Evolutionary conservation across 78 protist species (phyloP), one percentile per base, ranked within the genome.

Genomic region (Dictyostelium purpureum): DNA sequence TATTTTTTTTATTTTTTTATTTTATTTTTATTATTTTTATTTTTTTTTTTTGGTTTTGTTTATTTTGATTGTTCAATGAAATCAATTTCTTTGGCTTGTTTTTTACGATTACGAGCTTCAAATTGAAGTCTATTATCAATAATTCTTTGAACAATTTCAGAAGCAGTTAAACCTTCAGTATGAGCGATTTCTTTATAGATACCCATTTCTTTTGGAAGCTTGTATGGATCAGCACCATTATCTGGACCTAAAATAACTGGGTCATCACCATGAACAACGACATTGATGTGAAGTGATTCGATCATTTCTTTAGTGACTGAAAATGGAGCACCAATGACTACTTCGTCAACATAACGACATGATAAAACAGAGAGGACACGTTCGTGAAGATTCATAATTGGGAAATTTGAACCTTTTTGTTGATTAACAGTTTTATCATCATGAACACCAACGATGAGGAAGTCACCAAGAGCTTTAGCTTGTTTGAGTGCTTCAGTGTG

Each of bases 301-400:
- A 98, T 87, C 94, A 96, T 77, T 35, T 97, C 97, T 59, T 79
- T 40, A 35, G 95, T 71, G 47, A 97, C 71, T 35, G 7, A 10
- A 79, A 74, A 91, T 47, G 99, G 98, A 35, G 98, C 98, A 11
- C 97, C 98, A 52, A 98, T 96, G 35, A 98, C 66, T 31, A 98
- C 98, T 74, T 97, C 99, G 88, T 97, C 98, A 1, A 95, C 97
- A 69, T 95, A 69, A 40, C 96, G 54, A 87, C 98, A 97, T 3
- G 98, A 77, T 18, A 98, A 93, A 21, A 98, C 98, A 35, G 87
- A 37, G 9, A 98, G 89, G 11, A 79, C 93, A 43, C 99, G 95
- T 95, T 98, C 99, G 38, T 97, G 95, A 49, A 95, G 77, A 78
- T 95, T 98, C 98, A 98, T 93, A 52, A 98, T 96, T 33, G 99